A percentile compares a stretch with the other conserved stretches of the same genome.
phyloP scores from a whole-genome alignment of 805 yeast genomes.

The Kuraishia cidri region DNA sequence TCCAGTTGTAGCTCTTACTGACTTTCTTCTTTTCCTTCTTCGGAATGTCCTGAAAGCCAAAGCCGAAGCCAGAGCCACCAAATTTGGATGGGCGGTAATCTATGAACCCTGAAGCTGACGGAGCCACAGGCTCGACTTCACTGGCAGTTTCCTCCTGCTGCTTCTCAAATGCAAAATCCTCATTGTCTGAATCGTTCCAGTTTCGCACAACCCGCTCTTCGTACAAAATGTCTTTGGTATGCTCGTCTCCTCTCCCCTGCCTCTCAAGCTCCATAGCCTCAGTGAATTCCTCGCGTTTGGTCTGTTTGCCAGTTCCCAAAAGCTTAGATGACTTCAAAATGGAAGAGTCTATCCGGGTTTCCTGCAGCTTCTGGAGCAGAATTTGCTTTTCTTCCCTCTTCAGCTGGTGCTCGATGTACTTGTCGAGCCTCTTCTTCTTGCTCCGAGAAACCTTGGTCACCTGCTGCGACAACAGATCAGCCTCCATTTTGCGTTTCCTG shows the following conservation, averaged over 20 bases:
- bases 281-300: slow-evolving; percentile 59
- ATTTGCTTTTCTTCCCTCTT: slow-evolving; percentile 82
- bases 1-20: slow-evolving; percentile 63
- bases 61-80: slow-evolving; percentile 61
- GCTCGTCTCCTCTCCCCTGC: slow-evolving; percentile 61
- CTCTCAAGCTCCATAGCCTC: slow-evolving; percentile 69
- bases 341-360: slow-evolving; percentile 62
- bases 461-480: slow-evolving; percentile 47
- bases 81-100: slow-evolving; percentile 61
- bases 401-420: slow-evolving; percentile 85
- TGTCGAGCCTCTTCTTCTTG: slow-evolving; percentile 75
- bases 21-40: slow-evolving; percentile 39
- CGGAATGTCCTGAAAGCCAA: slow-evolving; percentile 52
- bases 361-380: slow-evolving; percentile 62
- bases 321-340: slow-evolving; percentile 64
- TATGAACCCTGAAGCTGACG: slow-evolving; percentile 35
- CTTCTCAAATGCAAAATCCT: slow-evolving; percentile 9
- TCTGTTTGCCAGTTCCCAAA: slow-evolving; percentile 64
- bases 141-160: slow-evolving; percentile 4
- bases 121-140: slow-evolving; percentile 21
- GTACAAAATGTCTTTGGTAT: slow-evolving; percentile 53
- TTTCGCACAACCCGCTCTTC: slow-evolving; percentile 59
- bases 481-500: slow-evolving; percentile 56
- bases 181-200: slow-evolving; percentile 39
- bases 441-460: slow-evolving; percentile 57